Percentiles rank a stretch among this genome's conserved stretches.
Evolutionary conservation across 163 green algal genomes (phyloP).

Genomic region (Scenedesmus sp.): DNA sequence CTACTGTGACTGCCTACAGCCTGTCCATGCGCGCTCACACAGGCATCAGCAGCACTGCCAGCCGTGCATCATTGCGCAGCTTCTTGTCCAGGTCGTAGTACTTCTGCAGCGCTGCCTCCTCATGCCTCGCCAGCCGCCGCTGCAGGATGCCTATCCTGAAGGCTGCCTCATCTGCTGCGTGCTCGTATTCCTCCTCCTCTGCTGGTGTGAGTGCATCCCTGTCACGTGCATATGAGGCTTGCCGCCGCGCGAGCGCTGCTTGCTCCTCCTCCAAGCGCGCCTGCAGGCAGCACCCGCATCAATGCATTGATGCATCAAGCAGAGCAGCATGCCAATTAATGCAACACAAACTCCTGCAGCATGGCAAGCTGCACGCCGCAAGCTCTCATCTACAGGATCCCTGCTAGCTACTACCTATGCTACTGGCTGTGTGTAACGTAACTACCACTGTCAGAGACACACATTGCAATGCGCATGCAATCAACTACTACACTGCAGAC

Average conservation of each 20-base stretch:
- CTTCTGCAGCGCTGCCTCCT: constrained; percentile 88
- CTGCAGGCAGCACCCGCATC: constrained; percentile 33
- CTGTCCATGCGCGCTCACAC: neutral
- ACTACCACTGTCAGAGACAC: neutral
- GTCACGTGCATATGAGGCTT: constrained; percentile 85
- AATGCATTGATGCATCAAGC: neutral
- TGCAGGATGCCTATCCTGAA: constrained; percentile 74
- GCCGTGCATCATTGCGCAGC: constrained; percentile 76
- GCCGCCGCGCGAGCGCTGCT: constrained; percentile 76
- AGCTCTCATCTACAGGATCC: neutral
- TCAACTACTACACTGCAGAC: neutral
- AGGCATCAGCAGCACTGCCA: constrained; percentile 66
- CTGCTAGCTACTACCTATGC: neutral
- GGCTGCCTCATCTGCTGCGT: constrained; percentile 75
- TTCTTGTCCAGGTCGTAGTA: constrained; percentile 88
- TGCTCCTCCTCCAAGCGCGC: constrained; percentile 87
- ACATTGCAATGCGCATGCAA: neutral
- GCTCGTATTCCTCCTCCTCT: constrained; percentile 88
- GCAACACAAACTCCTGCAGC: too few species aligned
- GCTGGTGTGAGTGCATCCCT: constrained; percentile 77
- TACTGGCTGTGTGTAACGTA: neutral
- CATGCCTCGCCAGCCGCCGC: constrained; percentile 84
- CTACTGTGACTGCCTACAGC: too few species aligned
- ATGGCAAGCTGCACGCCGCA: too few species aligned
- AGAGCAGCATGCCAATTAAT: neutral